Conservation (phyloP, 2,329 filamentous ascomycete genomes). For the Colletotrichum chlorophyti region DNA sequence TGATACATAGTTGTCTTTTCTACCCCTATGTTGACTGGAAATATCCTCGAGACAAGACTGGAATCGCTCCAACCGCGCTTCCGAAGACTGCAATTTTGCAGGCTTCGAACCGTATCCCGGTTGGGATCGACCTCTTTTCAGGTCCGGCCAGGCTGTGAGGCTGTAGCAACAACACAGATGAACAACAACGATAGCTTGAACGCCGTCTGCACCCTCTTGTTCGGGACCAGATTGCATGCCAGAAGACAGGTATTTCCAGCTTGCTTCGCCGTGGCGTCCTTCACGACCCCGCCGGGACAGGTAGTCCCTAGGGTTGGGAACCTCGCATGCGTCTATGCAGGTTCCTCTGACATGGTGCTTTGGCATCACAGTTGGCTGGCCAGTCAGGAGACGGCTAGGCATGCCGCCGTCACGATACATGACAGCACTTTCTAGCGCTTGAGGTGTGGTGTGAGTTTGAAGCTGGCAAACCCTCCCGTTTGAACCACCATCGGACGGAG, state of each 20-base stretch:
- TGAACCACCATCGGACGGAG: too few species aligned
- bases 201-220: not conserved
- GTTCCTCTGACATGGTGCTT: constrained; percentile 5
- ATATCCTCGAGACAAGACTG: too few species aligned
- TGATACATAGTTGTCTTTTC: not conserved
- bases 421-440: constrained; percentile 11
- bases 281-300: not conserved
- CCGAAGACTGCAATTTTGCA: too few species aligned
- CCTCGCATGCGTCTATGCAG: constrained; percentile 26
- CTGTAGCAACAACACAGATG: not conserved
- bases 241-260: too few species aligned
- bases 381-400: constrained; percentile 5
- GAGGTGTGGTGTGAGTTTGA: not conserved
- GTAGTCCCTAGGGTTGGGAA: constrained; percentile 12
- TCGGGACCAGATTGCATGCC: too few species aligned
- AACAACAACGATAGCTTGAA: not conserved
- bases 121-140: constrained; percentile 7
- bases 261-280: too few species aligned
- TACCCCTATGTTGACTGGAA: too few species aligned
- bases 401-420: constrained; percentile 1
- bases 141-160: not conserved
- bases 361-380: constrained; percentile 8
- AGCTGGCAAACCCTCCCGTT: too few species aligned
- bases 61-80: too few species aligned
- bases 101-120: not conserved